Evolutionary conservation across 2,329 filamentous ascomycete species (phyloP).

Genomic region (Bipolaris victoriae): DNA sequence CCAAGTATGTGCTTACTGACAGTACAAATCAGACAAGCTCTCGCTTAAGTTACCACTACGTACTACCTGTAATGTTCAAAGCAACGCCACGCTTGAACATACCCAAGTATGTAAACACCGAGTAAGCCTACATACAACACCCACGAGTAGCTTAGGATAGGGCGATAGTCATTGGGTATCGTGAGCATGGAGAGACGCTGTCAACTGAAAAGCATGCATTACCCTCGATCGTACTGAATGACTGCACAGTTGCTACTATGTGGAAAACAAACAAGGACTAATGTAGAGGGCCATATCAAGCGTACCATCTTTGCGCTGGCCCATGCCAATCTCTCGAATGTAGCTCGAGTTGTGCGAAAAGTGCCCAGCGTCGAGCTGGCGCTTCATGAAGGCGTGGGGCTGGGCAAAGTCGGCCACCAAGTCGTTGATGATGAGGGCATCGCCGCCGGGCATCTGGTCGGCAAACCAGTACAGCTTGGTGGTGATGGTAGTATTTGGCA

Average conservation of each 20-base stretch:
- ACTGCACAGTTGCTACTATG: neutral
- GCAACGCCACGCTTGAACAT: no score
- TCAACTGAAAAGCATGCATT: no score
- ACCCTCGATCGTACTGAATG: no score
- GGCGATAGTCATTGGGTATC: no score
- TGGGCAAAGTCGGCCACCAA: neutral
- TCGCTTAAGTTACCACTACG: no score
- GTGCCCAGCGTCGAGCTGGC: neutral
- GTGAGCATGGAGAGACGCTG: no score
- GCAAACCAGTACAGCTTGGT: neutral
- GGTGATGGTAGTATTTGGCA: neutral
- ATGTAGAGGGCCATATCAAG: neutral
- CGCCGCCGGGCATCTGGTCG: neutral
- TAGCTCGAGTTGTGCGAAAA: neutral
- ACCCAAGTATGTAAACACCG: no score
- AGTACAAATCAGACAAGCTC: no score
- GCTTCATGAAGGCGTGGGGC: neutral
- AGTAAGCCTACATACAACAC: no score
- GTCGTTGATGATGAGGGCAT: neutral
- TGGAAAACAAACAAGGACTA: neutral
- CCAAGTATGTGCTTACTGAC: no score
- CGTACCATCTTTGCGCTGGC: neutral
- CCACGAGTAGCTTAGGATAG: no score
- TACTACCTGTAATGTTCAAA: no score
- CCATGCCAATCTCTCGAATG: neutral